Base-by-base conservation (phyloP, 495 filamentous ascomycete genomes). In the Coniosporium apollinis region DNA sequence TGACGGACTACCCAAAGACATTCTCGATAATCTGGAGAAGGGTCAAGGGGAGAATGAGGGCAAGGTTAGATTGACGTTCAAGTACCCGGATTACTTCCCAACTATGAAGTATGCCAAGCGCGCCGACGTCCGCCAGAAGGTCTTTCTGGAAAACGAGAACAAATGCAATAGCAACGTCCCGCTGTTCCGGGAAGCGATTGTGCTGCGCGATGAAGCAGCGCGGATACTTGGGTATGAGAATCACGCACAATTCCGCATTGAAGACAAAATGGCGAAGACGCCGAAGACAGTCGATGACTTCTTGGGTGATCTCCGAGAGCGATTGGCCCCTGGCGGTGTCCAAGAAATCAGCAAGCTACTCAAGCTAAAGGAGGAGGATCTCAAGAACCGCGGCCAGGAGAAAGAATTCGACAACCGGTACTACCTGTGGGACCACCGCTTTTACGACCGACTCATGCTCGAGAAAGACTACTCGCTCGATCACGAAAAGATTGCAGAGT, bases 241-340 rank as follows among this genome's bases (percentile, higher is more conserved):
- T 48, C 87, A 94, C 58, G 89, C 89, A 20, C 72, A 82, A 15
- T 86, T 93, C 65, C 67, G 71, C 21, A 80, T 97, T 30, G 87
- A 94, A 55, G 81, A 89, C 40, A 94, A 93, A 69, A 97, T 97
- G 91, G 85, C 85, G 37, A 94, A 96, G 66, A 79, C 73, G 0
- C 74, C 85, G 0, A 71, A 82, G 58, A 83, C 77, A 0, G 91
- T 97, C 0, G 62, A 85, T 47, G 69, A 72, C 36, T 94, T 97
- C 57, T 56, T 97, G 14, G 72, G 66, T 5, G 87, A 92, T 55
- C 62, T 97, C 44, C 74, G 82, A 38, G 56, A 58, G 8, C 70
- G 79, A 28, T 61, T 97, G 33, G 68, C 74, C 1, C 67, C 77
- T 11, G 87, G 85, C 17, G 89, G 87, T 11, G 54, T 64, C 46